phyloP scores from a whole-genome alignment of 805 yeast genomes.

The Kuraishia piskuri region DNA sequence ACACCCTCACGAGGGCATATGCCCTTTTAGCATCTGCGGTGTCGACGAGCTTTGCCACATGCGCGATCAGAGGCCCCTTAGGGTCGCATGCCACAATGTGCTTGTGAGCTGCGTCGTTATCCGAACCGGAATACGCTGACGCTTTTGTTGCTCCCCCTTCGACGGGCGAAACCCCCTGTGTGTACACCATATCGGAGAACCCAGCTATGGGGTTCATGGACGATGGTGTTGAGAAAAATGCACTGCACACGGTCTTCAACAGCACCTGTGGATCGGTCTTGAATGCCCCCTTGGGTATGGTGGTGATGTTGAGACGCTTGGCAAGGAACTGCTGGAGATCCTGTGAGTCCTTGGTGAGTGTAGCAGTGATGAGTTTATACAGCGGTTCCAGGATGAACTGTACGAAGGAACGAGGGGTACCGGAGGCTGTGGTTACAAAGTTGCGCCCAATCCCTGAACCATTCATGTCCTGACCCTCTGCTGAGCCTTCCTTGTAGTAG shows the following conservation, averaged over 20 bases:
- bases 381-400: constrained; percentile 69
- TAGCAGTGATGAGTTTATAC: constrained; percentile 61
- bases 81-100: constrained; percentile 24
- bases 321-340: constrained; percentile 36
- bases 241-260: constrained; percentile 41
- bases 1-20: constrained; percentile 52
- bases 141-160: constrained; percentile 19
- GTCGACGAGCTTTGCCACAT: constrained; percentile 50
- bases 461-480: too few relatives aligned
- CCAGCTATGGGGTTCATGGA: constrained; percentile 23
- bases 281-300: constrained; percentile 28
- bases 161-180: constrained; percentile 26
- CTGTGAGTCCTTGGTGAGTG: constrained; percentile 43
- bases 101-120: constrained; percentile 10
- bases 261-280: constrained; percentile 53
- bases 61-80: constrained; percentile 38
- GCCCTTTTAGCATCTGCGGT: constrained; percentile 42
- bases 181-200: constrained; percentile 41
- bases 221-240: constrained; percentile 40
- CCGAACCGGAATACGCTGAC: constrained; percentile 21
- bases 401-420: constrained; percentile 38
- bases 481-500: constrained; percentile 39
- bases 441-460: too few relatives aligned
- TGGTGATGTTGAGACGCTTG: constrained; percentile 34
- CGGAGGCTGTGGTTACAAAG: too few relatives aligned